Conservation (phyloP, 2,329 filamentous ascomycete genomes). For the Fusarium fracticaudum region DNA sequence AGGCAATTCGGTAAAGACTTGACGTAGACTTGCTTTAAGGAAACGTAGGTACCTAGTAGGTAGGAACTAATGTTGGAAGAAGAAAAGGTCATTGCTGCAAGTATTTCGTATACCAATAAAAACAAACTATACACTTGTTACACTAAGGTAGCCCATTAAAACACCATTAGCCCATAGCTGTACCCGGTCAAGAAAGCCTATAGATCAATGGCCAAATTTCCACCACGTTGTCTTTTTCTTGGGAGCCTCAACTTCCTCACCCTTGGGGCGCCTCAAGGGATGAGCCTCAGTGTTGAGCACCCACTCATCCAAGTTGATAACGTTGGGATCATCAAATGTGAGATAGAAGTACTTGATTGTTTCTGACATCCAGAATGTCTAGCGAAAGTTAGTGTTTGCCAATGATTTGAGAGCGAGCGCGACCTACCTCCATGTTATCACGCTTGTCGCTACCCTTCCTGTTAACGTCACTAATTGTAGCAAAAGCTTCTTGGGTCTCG, state of each 20-base stretch:
- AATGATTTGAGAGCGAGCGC: background rate
- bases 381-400: constrained; percentile 20
- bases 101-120: constrained; percentile 4
- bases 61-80: background rate
- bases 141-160: background rate
- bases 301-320: constrained; percentile 75
- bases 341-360: constrained; percentile 83
- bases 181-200: background rate
- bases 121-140: background rate
- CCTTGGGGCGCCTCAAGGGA: constrained; percentile 53
- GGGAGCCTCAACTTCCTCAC: constrained; percentile 13
- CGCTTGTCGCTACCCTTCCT: constrained; percentile 46
- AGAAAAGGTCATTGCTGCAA: background rate
- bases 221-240: constrained; percentile 25
- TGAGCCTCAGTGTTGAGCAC: constrained; percentile 71
- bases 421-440: constrained; percentile 71
- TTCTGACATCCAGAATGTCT: constrained; percentile 78
- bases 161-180: constrained; percentile 1
- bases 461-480: constrained; percentile 52
- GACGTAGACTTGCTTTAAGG: background rate
- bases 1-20: background rate
- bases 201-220: constrained; percentile 19
- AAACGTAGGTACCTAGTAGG: background rate
- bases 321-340: constrained; percentile 71
- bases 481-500: constrained; percentile 56